phyloP scores from a whole-genome alignment of 1,284 basidiomycete species.

The Cryptococcus amylolentus region DNA sequence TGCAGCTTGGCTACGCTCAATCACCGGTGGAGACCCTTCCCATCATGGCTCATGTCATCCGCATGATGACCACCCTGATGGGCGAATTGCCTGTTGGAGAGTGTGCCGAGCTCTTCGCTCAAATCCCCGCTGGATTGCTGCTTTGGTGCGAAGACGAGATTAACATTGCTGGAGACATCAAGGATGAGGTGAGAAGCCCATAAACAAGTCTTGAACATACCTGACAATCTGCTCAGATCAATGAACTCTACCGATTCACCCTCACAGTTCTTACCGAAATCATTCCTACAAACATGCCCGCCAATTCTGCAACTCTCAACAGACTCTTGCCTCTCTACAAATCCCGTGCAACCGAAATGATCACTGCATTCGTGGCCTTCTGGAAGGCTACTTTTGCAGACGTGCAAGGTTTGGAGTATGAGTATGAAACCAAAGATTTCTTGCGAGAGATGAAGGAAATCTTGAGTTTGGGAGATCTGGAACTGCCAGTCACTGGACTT shows the following conservation, averaged over 20 bases:
- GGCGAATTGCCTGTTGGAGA: too few relatives aligned
- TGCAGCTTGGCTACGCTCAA: too few relatives aligned
- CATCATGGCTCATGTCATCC: too few relatives aligned
- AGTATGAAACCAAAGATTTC: constrained; percentile 34
- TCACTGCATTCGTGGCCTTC: constrained; percentile 34
- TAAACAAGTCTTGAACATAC: not conserved
- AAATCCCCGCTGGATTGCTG: too few relatives aligned
- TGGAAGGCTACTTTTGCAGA: constrained; percentile 33
- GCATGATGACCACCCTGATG: too few relatives aligned
- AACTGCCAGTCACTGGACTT: too few relatives aligned
- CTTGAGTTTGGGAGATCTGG: too few relatives aligned
- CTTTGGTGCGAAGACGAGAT: too few relatives aligned
- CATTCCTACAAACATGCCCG: constrained; percentile 20
- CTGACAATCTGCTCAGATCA: constrained; percentile 20
- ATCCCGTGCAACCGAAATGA: constrained; percentile 24
- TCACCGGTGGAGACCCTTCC: too few relatives aligned
- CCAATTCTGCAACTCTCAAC: constrained; percentile 26
- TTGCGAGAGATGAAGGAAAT: constrained; percentile 24
- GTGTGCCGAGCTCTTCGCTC: too few relatives aligned
- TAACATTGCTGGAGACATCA: too few relatives aligned
- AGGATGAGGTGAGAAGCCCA: not conserved
- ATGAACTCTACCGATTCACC: constrained; percentile 33
- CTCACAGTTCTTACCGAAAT: constrained; percentile 22
- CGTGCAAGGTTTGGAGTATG: constrained; percentile 21
- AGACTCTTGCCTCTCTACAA: constrained; percentile 32